phyloP scores from a whole-genome alignment of 306 rosid genomes.

The Vigna angularis region DNA sequence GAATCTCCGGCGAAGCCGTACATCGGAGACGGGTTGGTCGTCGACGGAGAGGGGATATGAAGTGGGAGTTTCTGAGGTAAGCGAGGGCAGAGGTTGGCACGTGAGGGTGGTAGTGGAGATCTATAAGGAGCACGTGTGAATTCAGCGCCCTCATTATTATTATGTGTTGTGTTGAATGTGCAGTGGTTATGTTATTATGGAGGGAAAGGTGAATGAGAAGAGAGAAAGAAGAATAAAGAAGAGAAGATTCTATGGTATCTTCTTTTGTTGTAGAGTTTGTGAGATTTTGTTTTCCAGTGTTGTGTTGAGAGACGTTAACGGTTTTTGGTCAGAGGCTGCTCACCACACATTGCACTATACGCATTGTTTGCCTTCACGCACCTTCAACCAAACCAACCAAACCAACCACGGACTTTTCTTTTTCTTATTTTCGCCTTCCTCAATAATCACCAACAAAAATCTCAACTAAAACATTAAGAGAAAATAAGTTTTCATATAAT shows the following conservation, averaged over 20 bases:
- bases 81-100: constrained; percentile 60
- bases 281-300: not conserved
- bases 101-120: constrained; percentile 61
- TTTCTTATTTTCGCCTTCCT: not conserved
- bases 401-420: not conserved
- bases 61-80: constrained; percentile 51
- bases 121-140: constrained; percentile 71
- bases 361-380: constrained; percentile 39
- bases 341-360: constrained; percentile 15
- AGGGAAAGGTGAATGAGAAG: not conserved
- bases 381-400: not conserved
- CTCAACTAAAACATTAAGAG: too few relatives aligned
- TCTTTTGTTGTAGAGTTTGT: not conserved
- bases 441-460: not conserved
- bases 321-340: constrained; percentile 10
- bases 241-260: constrained; percentile 81
- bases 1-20: constrained; percentile 65
- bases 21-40: constrained; percentile 50
- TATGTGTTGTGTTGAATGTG: not conserved
- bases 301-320: not conserved
- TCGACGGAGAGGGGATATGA: constrained; percentile 60
- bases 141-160: constrained; percentile 65
- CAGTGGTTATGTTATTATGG: not conserved
- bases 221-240: constrained; percentile 6
- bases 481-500: too few relatives aligned